Evolutionary conservation across 139 green algal genomes (phyloP).

Genomic region (Auxenochlorella pyrenoidosa): DNA sequence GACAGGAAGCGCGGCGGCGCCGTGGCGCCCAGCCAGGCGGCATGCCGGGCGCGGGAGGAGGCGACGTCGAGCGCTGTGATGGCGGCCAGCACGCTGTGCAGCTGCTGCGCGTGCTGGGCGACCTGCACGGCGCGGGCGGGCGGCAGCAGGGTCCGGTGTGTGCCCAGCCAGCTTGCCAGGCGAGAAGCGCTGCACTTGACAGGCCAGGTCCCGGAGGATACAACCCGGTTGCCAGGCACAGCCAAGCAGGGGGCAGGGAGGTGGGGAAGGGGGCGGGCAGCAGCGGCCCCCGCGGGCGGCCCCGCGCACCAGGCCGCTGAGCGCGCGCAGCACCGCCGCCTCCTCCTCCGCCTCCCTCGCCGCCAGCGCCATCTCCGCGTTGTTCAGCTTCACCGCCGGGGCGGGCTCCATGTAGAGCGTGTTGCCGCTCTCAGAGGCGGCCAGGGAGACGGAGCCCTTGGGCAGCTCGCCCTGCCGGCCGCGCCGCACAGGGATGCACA

Average conservation of each 20-base stretch:
- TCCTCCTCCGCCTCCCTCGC: constrained; percentile 72
- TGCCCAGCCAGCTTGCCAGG: too few species aligned
- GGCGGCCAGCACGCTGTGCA: constrained; percentile 52
- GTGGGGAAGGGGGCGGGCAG: too few species aligned
- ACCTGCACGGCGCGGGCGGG: constrained; percentile 17
- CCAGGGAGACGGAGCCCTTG: constrained; percentile 72
- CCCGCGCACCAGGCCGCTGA: constrained; percentile 53
- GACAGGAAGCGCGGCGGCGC: constrained; percentile 29
- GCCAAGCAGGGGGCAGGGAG: background rate
- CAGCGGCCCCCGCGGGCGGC: too few species aligned
- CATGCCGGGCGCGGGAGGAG: constrained; percentile 67
- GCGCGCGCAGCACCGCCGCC: constrained; percentile 56
- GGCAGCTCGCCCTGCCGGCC: constrained; percentile 76
- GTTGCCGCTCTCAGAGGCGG: constrained; percentile 56
- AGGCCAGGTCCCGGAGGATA: too few species aligned
- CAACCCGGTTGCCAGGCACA: too few species aligned
- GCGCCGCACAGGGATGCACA: constrained; percentile 61
- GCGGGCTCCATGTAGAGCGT: constrained; percentile 91
- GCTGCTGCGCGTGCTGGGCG: background rate
- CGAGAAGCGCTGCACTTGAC: too few species aligned
- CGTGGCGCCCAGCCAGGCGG: constrained; percentile 60
- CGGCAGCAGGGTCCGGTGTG: too few species aligned
- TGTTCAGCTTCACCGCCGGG: constrained; percentile 83
- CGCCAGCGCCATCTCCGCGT: constrained; percentile 71
- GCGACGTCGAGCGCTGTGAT: constrained; percentile 74